Evolutionary conservation across 1,139 yeast species (phyloP), one percentile per base, ranked within the genome.

Genomic region (Yamadazyma trypodendri): DNA sequence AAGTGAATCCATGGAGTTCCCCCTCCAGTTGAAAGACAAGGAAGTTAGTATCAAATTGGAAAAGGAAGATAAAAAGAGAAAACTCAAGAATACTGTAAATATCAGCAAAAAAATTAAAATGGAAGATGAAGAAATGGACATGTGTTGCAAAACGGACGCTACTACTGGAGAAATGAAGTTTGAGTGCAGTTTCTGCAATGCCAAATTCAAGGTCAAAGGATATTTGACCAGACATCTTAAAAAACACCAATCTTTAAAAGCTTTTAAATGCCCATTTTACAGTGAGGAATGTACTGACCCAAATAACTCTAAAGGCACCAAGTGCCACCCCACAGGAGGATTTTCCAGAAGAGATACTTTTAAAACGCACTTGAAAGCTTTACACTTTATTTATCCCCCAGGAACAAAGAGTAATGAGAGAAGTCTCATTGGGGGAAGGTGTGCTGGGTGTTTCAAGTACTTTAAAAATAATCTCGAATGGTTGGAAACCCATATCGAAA

Each of bases 321-420:
- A 71, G 48, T 77, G 83, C 51, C 83, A 77, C 54, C 77, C 79
- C 28, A 74, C 77, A 2, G 82, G 83, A 23, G 80, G 79, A 3
- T 77, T 77, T 50, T 72, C 80, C 6, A 61, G 82, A 45, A 63
- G 80, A 49, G 83, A 77, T 50, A 77, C 82, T 6, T 75, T 68
- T 52, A 76, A 76, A 49, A 75, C 80, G 2, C 83, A 77, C 53
- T 62, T 77, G 37, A 77, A 75, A 48, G 79, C 81, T 1, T 58
- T 77, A 36, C 83, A 77, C 56, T 77, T 77, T 51, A 68, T 74
- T 16, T 77, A 77, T 49, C 83, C 83, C 16, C 75, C 79, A 20
- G 81, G 81, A 2, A 76, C 81, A 6, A 71, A 69, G 45, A 65
- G 75, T 13, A 61, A 50, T 42, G 75, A 72, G 42, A 56, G 82